phyloP scores from a whole-genome alignment of 176 grass and related monocot species.

The Rhipidocladum racemiflorum region DNA sequence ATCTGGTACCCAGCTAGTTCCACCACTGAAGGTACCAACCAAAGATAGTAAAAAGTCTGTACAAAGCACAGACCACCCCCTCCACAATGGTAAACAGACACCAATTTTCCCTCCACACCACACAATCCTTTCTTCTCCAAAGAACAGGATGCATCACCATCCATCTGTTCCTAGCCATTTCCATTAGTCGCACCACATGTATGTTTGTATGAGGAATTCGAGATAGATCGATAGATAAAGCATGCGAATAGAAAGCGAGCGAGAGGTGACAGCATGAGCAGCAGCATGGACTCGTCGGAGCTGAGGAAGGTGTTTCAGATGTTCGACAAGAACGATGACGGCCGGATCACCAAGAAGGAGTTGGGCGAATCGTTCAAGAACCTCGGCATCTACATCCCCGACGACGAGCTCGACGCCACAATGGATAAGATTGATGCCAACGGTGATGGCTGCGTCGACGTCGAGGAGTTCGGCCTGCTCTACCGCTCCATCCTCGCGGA shows the following conservation, averaged over 20 bases:
- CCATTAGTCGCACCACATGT: background rate
- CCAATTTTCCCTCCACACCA: conserved; percentile 27
- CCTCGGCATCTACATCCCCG: conserved; percentile 62
- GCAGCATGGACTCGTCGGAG: conserved; percentile 49
- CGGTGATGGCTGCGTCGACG: conserved; percentile 64
- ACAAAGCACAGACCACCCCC: background rate
- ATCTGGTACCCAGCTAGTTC: too few relatives aligned
- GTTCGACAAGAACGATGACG: conserved; percentile 72
- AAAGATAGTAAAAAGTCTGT: background rate
- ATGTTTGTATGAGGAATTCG: background rate
- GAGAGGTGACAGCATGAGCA: background rate
- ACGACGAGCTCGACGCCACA: conserved; percentile 52
- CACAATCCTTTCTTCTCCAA: background rate
- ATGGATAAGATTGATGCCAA: conserved; percentile 68
- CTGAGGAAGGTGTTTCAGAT: conserved; percentile 70
- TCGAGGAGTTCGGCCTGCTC: conserved; percentile 63
- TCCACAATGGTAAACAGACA: background rate
- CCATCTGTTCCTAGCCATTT: background rate
- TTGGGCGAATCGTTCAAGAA: conserved; percentile 62
- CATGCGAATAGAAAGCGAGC: background rate
- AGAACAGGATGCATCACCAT: background rate
- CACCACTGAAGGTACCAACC: too few relatives aligned
- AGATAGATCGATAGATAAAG: background rate
- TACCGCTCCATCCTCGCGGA: conserved; percentile 54
- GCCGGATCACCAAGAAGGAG: conserved; percentile 66